These are phyloP conservation scores for Exophiala oligosperma DNA, from an alignment of 2,329 filamentous ascomycete genomes.

Conservation along the genomic window DNA sequence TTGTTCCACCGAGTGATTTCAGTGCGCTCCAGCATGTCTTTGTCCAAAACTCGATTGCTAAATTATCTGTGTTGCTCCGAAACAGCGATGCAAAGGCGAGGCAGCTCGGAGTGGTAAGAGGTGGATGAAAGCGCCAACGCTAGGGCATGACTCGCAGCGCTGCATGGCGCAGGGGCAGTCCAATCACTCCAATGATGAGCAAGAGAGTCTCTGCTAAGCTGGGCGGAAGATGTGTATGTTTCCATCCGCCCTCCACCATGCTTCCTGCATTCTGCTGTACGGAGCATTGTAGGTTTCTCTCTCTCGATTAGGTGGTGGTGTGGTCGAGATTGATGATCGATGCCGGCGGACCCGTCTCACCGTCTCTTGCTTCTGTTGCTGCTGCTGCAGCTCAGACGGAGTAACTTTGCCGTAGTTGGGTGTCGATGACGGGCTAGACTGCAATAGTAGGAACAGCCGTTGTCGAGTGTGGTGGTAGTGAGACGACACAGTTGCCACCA, in stretches of 20 bases:
- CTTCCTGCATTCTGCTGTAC: neutral
- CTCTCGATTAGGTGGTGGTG: neutral
- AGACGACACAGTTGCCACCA: slow-evolving; percentile 4
- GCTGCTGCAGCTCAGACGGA: no score
- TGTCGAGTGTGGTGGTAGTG: slow-evolving; percentile 13
- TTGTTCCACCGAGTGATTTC: neutral
- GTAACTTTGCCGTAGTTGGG: no score
- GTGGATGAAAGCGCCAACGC: slow-evolving; percentile 6
- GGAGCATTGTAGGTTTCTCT: neutral
- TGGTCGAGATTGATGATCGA: no score
- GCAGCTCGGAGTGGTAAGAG: neutral
- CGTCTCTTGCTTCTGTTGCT: neutral
- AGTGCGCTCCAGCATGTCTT: slow-evolving; percentile 9
- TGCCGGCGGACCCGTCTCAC: neutral
- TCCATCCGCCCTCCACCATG: neutral
- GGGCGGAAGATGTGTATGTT: neutral
- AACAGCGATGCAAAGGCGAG: slow-evolving; percentile 10
- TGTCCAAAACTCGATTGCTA: slow-evolving; percentile 11
- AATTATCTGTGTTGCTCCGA: slow-evolving; percentile 13
- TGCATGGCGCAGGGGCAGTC: slow-evolving; percentile 27
- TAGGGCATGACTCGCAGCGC: slow-evolving; percentile 25
- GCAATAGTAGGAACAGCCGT: neutral
- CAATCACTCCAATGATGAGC: slow-evolving; percentile 10
- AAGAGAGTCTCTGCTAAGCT: neutral
- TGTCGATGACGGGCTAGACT: neutral